These are phyloP conservation scores for Nemania abortiva DNA, from an alignment of 2,329 filamentous ascomycete genomes.

Conservation along the genomic window DNA sequence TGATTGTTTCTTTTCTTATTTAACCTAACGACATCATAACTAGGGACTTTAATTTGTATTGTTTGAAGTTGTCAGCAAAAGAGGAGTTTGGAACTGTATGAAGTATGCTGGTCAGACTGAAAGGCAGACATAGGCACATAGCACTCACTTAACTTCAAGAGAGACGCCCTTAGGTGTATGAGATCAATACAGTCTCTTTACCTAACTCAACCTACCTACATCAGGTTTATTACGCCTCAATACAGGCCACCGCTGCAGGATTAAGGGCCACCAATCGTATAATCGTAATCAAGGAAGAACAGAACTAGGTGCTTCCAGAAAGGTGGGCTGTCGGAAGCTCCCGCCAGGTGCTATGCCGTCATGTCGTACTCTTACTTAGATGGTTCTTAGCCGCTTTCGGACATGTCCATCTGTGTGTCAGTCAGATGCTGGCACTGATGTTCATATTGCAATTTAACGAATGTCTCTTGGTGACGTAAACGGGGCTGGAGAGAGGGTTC, in stretches of 20 bases:
- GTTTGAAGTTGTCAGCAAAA: constrained; percentile 19
- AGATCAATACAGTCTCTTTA: constrained; percentile 23
- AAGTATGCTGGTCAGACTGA: constrained; percentile 22
- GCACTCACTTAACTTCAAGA: constrained; percentile 25
- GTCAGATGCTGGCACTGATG: background rate
- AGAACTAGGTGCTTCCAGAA: background rate
- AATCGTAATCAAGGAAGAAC: background rate
- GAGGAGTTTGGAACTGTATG: constrained; percentile 22
- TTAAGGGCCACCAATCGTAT: background rate
- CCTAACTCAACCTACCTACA: background rate
- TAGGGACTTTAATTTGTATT: constrained; percentile 31
- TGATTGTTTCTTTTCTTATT: constrained; percentile 23
- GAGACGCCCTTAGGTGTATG: constrained; percentile 14
- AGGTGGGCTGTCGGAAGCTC: constrained; percentile 30
- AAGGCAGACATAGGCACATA: constrained; percentile 19
- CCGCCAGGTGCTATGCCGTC: constrained; percentile 20
- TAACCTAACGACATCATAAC: constrained; percentile 32
- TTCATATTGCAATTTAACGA: constrained; percentile 2
- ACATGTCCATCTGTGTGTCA: constrained; percentile 5
- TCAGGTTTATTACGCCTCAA: background rate
- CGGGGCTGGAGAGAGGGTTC: constrained; percentile 9
- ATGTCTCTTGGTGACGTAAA: constrained; percentile 35
- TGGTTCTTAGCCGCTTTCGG: constrained; percentile 15
- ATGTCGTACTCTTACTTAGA: constrained; percentile 1
- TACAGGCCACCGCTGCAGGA: background rate